Conservation (phyloP, 1,284 basidiomycete species). For the Moniliophthora roreri region DNA sequence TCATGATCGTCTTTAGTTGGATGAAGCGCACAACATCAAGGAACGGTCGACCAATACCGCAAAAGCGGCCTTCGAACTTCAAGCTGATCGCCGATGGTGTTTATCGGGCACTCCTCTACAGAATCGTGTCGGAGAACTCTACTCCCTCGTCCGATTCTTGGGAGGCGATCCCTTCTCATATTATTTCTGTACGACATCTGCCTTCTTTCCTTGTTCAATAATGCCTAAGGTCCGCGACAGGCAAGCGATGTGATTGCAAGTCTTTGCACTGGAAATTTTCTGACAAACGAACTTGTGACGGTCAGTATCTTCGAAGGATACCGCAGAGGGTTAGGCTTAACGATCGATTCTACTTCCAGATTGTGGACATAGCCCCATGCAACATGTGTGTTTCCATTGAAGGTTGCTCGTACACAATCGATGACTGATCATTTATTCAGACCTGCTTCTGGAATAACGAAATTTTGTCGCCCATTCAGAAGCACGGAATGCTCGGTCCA, state of each 20-base stretch:
- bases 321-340: no score
- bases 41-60: constrained; percentile 95
- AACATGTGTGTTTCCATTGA: constrained; percentile 61
- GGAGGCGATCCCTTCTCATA: constrained; percentile 90
- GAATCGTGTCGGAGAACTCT: constrained; percentile 96
- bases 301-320: constrained; percentile 51
- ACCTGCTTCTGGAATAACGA: constrained; percentile 92
- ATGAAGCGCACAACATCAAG: constrained; percentile 99
- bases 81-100: constrained; percentile 89
- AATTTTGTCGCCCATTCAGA: constrained; percentile 93
- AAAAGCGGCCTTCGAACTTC: constrained; percentile 90
- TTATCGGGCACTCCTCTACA: constrained; percentile 97
- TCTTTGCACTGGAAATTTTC: constrained; percentile 89
- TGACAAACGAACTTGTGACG: constrained; percentile 83
- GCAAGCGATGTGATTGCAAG: constrained; percentile 85
- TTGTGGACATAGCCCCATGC: constrained; percentile 94
- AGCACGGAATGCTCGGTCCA: constrained; percentile 71
- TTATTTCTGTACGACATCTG: constrained; percentile 85
- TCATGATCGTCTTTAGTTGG: constrained; percentile 53
- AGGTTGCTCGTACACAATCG: neutral
- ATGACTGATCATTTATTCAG: constrained; percentile 31
- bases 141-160: constrained; percentile 91
- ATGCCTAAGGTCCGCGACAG: constrained; percentile 31
- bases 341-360: constrained; percentile 40
- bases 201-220: neutral